phyloP scores from a whole-genome alignment of 75 land plant species.

The Isoetes taiwanensis region DNA sequence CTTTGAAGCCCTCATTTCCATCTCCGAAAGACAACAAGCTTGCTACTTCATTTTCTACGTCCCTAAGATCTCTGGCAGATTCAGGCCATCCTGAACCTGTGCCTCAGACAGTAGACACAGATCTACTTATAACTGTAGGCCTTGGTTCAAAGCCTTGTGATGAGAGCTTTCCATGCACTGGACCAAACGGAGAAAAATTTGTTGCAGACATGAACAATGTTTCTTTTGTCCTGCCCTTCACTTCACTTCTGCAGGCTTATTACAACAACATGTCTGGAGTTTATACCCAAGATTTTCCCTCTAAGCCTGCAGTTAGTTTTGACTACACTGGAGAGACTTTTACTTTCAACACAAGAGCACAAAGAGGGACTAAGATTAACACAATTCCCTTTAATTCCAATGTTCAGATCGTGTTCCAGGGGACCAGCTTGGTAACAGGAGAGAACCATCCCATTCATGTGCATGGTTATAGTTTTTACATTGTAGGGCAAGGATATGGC shows the following conservation, averaged over 20 bases:
- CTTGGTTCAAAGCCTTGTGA: constrained; percentile 46
- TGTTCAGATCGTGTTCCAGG: constrained; percentile 49
- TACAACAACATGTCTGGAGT: constrained; percentile 31
- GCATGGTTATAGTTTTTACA: constrained; percentile 48
- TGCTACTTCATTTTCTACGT: background rate
- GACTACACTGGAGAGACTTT: constrained; percentile 16
- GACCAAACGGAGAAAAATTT: constrained; percentile 26
- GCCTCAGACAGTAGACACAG: constrained; percentile 39
- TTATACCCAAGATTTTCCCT: constrained; percentile 33
- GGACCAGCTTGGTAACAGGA: constrained; percentile 28
- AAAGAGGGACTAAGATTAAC: constrained; percentile 21
- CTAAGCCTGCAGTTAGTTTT: background rate
- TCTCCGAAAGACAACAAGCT: no score
- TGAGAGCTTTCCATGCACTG: constrained; percentile 31
- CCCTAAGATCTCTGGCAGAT: background rate
- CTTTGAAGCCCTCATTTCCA: no score
- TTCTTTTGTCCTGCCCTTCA: constrained; percentile 27
- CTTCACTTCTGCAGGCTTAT: constrained; percentile 33
- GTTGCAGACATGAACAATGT: constrained; percentile 36
- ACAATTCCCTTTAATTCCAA: constrained; percentile 15
- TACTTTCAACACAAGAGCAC: constrained; percentile 29
- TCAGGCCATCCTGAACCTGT: constrained; percentile 16
- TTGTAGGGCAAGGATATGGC: constrained; percentile 38
- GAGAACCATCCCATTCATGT: constrained; percentile 46
- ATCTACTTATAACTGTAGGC: constrained; percentile 43